Conservation (phyloP, 2,329 filamentous ascomycete species). For the Thelonectria blattea region DNA sequence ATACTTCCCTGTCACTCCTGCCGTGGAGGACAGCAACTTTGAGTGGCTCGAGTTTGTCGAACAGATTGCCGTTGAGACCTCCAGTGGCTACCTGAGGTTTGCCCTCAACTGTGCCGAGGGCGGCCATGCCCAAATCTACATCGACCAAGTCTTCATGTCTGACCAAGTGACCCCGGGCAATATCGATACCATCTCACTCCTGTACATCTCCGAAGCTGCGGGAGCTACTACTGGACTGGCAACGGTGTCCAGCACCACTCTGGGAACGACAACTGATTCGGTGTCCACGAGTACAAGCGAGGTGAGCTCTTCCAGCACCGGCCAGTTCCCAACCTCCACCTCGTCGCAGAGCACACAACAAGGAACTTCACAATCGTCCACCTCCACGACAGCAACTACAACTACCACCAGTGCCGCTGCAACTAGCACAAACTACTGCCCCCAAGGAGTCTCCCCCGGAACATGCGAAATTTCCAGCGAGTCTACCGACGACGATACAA, state of each 20-base stretch:
- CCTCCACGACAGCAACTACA: neutral
- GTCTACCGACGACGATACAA: neutral
- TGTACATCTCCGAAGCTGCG: constrained; percentile 15
- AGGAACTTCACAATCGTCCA: constrained; percentile 3
- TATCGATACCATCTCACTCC: constrained; percentile 27
- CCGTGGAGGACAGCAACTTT: neutral
- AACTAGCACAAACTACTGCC: neutral
- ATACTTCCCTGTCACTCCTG: constrained; percentile 25
- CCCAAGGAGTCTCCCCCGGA: neutral
- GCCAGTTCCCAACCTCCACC: neutral
- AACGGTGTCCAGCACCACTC: constrained; percentile 10
- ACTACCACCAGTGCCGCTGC: neutral
- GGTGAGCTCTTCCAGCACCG: neutral
- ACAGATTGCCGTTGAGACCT: constrained; percentile 21
- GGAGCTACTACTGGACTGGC: constrained; percentile 6
- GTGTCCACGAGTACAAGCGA: neutral
- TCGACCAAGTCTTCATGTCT: constrained; percentile 35
- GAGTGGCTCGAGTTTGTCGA: constrained; percentile 26
- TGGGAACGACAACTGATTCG: constrained; percentile 15
- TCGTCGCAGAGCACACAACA: neutral
- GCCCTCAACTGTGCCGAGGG: constrained; percentile 26
- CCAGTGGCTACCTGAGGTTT: constrained; percentile 29
- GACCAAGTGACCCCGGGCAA: constrained; percentile 27
- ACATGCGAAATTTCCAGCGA: neutral
- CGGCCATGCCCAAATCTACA: constrained; percentile 29